Evolutionary conservation across 2,329 filamentous ascomycete species (phyloP), one percentile per base, ranked within the genome.

Genomic region (Chaetomiaceae sp.): DNA sequence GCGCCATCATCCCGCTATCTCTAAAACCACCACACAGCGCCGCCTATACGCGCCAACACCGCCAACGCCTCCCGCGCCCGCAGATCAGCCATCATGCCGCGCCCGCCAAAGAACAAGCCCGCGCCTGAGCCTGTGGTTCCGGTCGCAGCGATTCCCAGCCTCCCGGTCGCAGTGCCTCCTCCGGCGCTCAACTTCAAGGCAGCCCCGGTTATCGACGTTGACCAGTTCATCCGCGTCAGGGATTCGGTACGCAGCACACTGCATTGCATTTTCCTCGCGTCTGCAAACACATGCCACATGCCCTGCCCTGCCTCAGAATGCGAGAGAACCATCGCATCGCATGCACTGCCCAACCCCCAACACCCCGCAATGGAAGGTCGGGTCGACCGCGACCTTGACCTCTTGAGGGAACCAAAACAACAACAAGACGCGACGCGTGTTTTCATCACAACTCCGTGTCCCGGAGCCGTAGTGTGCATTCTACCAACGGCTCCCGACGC

Each of bases 141-240:
- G 20, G 48, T 50, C 16, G 53, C 55, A 17, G 58, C 53, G 20
- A 58, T 63, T 42, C 60, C 60, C 47, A 56, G 50, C 53, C 58
- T 53, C n/a, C 39, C 44, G 23, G 34, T 16, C 31, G 37, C 52
- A 25, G 42, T 46, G 14, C 21, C 49, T 9, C 40, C 45, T 14
- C 27, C 38, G 5, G 41, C 46, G 1, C 53, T 54, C 33, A 25
- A 21, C 23, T 40, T 55, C 37, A 55, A 50, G 53, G 65, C 65
- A 27, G 65, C 50, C 63, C 68, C 74, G 61, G 69, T 74, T 37
- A 80, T 87, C 58, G 82, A 89, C 55, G 77, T 86, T 51, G 85
- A 89, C 52, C 85, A 88, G 68, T 92, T 92, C 67, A 78, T 88
- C 54, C 78, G 85, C 65, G 89, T 90, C 43, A 82, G 89, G 63